A percentile compares a stretch with the other conserved stretches of the same genome.
Conservation (phyloP, 768 basidiomycete species). For the Termitomyces sp. region DNA sequence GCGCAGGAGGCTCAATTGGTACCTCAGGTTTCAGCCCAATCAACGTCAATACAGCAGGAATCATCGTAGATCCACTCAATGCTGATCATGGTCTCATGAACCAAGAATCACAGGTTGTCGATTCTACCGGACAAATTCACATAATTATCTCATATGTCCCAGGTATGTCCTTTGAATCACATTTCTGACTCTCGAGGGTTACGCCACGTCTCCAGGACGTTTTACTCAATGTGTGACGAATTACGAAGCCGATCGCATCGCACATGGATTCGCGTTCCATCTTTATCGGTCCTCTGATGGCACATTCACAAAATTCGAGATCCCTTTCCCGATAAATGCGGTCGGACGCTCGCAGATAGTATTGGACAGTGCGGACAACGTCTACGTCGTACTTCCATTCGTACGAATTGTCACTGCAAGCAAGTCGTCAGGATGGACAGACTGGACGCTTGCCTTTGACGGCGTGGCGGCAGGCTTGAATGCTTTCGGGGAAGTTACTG, state of each 20-base stretch:
- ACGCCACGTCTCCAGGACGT: conserved; percentile 24
- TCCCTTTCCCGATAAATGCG: conserved; percentile 35
- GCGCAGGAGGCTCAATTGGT: conserved; percentile 29
- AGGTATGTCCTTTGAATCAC: conserved; percentile 20
- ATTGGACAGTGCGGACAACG: conserved; percentile 34
- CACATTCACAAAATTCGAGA: conserved; percentile 40
- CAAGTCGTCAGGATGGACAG: conserved; percentile 38
- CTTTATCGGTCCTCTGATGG: conserved; percentile 34
- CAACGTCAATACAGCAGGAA: conserved; percentile 37
- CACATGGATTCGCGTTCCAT: conserved; percentile 36
- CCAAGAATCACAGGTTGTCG: conserved; percentile 43
- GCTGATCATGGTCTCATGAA: conserved; percentile 49
- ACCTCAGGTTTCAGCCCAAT: conserved; percentile 36
- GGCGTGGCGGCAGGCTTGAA: conserved; percentile 32
- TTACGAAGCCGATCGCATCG: conserved; percentile 32
- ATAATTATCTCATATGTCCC: conserved; percentile 44
- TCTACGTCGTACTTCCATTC: conserved; percentile 39
- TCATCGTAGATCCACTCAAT: conserved; percentile 38
- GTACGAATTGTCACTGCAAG: conserved; percentile 39
- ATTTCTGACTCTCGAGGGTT: background rate
- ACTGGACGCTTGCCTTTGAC: conserved; percentile 41
- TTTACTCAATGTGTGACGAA: conserved; percentile 41
- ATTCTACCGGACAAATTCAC: conserved; percentile 39
- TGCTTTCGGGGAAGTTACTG: conserved; percentile 41
- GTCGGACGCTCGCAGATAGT: conserved; percentile 44